Evolutionary conservation across 352 stramenopile genomes (phyloP).

Genomic region (Elongisporangium prolatum): DNA sequence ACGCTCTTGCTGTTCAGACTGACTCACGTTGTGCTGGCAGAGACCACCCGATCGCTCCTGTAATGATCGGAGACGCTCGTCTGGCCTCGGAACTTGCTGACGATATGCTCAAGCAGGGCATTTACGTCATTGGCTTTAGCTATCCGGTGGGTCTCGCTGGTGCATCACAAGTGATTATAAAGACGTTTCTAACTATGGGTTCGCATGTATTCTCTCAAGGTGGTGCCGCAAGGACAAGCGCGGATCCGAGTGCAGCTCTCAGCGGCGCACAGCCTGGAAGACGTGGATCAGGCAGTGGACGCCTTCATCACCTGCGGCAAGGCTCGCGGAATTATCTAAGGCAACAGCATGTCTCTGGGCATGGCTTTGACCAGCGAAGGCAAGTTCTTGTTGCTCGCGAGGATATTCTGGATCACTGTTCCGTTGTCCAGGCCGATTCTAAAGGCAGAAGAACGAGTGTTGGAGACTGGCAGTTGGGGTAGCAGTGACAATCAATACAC

Average conservation of each 20-base stretch:
- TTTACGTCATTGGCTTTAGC: constrained; percentile 95
- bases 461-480: background rate
- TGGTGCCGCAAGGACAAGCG: constrained; percentile 89
- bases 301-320: constrained; percentile 91
- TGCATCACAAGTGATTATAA: background rate
- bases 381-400: constrained; percentile 46
- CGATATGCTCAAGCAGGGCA: constrained; percentile 90
- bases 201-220: too few relatives aligned
- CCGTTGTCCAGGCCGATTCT: constrained; percentile 47
- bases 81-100: constrained; percentile 88
- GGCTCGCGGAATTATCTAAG: constrained; percentile 60
- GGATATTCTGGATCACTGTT: constrained; percentile 30
- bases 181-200: constrained; percentile 1
- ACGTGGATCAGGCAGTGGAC: constrained; percentile 89
- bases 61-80: constrained; percentile 91
- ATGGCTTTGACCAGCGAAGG: constrained; percentile 48
- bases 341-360: background rate
- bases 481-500: background rate
- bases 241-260: constrained; percentile 91
- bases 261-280: constrained; percentile 88
- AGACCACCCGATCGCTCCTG: constrained; percentile 88
- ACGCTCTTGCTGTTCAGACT: background rate
- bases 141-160: constrained; percentile 66
- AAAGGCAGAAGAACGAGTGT: constrained; percentile 8
- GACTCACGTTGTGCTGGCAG: constrained; percentile 12